phyloP scores from a whole-genome alignment of 257 asterid genomes.

The Solanum pinnatisectum region DNA sequence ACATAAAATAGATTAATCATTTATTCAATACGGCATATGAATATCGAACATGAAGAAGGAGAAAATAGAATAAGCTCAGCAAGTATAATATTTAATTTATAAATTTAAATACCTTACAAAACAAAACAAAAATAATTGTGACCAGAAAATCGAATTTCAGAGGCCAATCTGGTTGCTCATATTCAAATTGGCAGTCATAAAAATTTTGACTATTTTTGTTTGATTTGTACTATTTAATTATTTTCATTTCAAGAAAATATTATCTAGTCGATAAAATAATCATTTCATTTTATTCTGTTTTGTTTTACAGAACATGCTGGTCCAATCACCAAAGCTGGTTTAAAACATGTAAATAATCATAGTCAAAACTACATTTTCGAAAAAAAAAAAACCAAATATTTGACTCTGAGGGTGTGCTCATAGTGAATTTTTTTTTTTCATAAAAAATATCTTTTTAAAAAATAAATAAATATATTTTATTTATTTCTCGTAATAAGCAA shows the following conservation, averaged over 20 bases:
- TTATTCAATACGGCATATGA: not conserved
- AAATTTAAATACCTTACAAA: not conserved
- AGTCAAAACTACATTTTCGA: not conserved
- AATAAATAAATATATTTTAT: too few relatives aligned
- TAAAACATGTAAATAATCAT: not conserved
- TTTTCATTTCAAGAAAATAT: not conserved
- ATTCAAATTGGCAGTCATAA: not conserved
- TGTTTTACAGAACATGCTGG: not conserved
- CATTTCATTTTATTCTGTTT: not conserved
- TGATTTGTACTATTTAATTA: not conserved
- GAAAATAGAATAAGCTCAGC: not conserved
- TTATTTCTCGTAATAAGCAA: too few relatives aligned
- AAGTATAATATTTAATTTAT: not conserved
- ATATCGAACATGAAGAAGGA: not conserved
- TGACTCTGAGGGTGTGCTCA: not conserved
- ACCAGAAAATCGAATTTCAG: not conserved
- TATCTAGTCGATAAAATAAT: not conserved
- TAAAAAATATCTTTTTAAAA: too few relatives aligned
- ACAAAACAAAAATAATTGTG: not conserved
- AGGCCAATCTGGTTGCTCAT: not conserved
- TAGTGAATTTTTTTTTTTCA: not conserved
- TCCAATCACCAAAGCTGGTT: not conserved
- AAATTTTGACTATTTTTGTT: not conserved
- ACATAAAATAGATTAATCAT: not conserved
- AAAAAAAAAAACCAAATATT: not conserved